These are phyloP conservation scores for Eucalyptus coolabah DNA, from an alignment of 345 rosid genomes.

Conservation along the genomic window DNA sequence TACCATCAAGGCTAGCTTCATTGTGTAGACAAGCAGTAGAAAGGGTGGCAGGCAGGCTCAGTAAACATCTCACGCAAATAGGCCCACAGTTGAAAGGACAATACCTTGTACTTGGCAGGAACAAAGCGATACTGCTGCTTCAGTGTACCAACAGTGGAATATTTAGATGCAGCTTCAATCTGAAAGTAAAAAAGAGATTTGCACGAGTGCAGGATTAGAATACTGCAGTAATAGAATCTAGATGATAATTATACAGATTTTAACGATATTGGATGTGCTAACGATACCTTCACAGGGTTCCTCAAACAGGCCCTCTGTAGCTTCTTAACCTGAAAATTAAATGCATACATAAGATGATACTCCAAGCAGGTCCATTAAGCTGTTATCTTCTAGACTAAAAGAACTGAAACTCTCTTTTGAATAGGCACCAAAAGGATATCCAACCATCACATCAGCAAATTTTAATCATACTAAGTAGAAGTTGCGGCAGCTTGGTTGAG, in stretches of 20 bases:
- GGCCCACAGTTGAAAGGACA: neutral
- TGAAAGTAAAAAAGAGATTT: constrained; percentile 3
- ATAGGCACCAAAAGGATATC: neutral
- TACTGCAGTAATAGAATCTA: neutral
- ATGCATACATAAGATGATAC: neutral
- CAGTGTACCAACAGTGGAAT: constrained; percentile 86
- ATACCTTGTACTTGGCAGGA: constrained; percentile 83
- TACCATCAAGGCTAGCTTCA: neutral
- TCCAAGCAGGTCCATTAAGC: neutral
- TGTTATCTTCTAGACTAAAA: neutral
- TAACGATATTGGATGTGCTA: neutral
- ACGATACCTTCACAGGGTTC: constrained; percentile 80
- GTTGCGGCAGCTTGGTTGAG: neutral
- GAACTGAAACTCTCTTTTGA: neutral
- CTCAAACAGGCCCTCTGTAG: constrained; percentile 88
- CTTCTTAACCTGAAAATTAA: constrained; percentile 56
- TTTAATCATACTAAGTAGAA: neutral
- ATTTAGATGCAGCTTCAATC: constrained; percentile 92
- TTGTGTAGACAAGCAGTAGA: neutral
- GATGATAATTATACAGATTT: neutral
- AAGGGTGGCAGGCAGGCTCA: neutral
- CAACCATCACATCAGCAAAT: neutral
- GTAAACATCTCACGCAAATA: neutral
- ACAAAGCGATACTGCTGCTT: constrained; percentile 72
- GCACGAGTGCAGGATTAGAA: neutral